A percentile compares a stretch with the other conserved stretches of the same genome.
Conservation (phyloP, 23 red algal species). For the Gracilariopsis chorda region DNA sequence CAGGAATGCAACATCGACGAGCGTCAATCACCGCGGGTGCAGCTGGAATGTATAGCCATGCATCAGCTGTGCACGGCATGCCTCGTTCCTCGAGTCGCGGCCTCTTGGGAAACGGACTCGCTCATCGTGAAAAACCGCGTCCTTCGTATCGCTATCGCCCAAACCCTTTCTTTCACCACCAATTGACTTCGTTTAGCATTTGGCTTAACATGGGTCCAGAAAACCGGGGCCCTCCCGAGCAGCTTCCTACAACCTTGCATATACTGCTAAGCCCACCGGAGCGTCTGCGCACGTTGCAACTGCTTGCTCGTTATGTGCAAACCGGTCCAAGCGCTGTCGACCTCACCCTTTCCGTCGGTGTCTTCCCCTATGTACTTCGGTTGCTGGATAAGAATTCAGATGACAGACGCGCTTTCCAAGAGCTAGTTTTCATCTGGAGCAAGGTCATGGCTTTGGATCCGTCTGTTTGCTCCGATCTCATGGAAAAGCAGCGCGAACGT, state of each 20-base stretch:
- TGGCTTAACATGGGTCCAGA: constrained; percentile 87
- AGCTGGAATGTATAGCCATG: no score
- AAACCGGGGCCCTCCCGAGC: constrained; percentile 80
- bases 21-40: no score
- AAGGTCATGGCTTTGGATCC: constrained; percentile 90
- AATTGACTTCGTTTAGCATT: constrained; percentile 93
- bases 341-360: constrained; percentile 82
- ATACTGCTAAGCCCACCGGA: constrained; percentile 73
- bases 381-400: constrained; percentile 62
- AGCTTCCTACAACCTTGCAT: constrained; percentile 91
- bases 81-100: no score
- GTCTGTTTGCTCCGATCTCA: constrained; percentile 73
- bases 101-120: no score
- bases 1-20: neutral
- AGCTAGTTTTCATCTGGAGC: constrained; percentile 98
- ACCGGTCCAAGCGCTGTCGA: constrained; percentile 85
- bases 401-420: constrained; percentile 57
- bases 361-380: constrained; percentile 91
- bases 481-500: constrained; percentile 65
- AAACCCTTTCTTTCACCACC: constrained; percentile 83
- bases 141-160: constrained; percentile 4
- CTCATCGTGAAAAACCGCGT: neutral
- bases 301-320: constrained; percentile 91
- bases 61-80: no score
- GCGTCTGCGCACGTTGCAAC: constrained; percentile 74